A percentile compares a stretch with the other conserved stretches of the same genome.
Conservation (phyloP, 345 rosid species). For the Linum lewisii region DNA sequence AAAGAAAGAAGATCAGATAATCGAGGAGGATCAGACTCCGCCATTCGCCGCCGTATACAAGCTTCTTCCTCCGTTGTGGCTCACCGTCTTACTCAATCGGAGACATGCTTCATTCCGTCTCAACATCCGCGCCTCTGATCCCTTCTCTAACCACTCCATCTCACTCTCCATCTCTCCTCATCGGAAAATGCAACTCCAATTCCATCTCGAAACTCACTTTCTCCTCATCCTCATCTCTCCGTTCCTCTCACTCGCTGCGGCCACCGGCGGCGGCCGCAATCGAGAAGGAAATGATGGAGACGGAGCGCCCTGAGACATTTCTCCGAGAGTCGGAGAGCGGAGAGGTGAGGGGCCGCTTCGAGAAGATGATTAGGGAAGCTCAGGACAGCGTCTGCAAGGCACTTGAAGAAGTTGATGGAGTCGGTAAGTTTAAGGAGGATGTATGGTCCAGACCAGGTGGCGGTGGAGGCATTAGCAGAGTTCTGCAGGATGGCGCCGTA, state of each 20-base stretch:
- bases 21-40: background rate
- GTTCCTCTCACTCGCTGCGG: background rate
- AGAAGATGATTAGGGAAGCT: conserved; percentile 73
- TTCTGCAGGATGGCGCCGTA: conserved; percentile 79
- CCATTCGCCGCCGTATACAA: background rate
- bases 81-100: background rate
- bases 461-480: conserved; percentile 97
- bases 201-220: background rate
- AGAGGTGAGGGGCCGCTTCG: conserved; percentile 62
- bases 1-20: background rate
- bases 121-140: background rate
- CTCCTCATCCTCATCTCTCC: background rate
- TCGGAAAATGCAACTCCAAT: background rate
- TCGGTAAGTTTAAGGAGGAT: conserved; percentile 81
- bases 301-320: conserved; percentile 60
- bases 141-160: background rate
- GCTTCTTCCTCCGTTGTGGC: background rate
- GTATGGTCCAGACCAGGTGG: conserved; percentile 98
- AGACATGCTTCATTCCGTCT: background rate
- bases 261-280: conserved; percentile 15
- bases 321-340: conserved; percentile 54
- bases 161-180: background rate
- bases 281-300: conserved; percentile 22
- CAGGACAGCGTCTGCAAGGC: conserved; percentile 77
- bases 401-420: conserved; percentile 53